phyloP scores from a whole-genome alignment of 208 protist species.

The Naegleria lovaniensis region DNA sequence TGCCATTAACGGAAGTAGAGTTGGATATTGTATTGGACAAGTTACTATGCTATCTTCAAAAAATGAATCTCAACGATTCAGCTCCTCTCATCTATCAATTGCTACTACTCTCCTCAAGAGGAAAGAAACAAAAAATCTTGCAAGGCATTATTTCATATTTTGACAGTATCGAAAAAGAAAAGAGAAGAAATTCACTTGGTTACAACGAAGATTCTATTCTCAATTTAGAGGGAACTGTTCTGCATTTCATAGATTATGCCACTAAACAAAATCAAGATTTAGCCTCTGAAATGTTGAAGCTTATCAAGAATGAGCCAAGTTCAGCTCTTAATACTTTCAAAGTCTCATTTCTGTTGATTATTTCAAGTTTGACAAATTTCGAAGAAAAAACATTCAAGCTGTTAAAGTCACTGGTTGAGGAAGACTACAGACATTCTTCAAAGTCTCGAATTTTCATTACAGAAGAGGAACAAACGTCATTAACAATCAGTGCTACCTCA shows the following conservation, averaged over 20 bases:
- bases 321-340: background rate
- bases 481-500: background rate
- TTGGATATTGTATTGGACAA: background rate
- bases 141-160: background rate
- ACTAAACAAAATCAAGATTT: conserved; percentile 4
- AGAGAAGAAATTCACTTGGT: background rate
- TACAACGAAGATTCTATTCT: background rate
- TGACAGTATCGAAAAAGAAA: background rate
- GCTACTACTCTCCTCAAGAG: background rate
- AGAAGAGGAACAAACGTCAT: background rate
- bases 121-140: background rate
- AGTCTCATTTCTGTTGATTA: background rate
- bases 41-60: background rate
- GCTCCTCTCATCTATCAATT: background rate
- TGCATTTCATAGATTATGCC: background rate
- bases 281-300: background rate
- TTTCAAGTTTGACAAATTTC: background rate
- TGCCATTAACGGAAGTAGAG: background rate
- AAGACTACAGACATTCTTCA: background rate
- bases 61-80: background rate
- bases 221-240: background rate
- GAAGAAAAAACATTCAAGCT: background rate
- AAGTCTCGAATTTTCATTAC: background rate
- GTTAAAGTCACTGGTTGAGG: background rate
- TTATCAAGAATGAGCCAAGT: background rate